Evolutionary conservation across 202 grass and related monocot genomes (phyloP), one percentile per base, ranked within the genome.

Genomic region (Bolboschoenoplectus hybrid): DNA sequence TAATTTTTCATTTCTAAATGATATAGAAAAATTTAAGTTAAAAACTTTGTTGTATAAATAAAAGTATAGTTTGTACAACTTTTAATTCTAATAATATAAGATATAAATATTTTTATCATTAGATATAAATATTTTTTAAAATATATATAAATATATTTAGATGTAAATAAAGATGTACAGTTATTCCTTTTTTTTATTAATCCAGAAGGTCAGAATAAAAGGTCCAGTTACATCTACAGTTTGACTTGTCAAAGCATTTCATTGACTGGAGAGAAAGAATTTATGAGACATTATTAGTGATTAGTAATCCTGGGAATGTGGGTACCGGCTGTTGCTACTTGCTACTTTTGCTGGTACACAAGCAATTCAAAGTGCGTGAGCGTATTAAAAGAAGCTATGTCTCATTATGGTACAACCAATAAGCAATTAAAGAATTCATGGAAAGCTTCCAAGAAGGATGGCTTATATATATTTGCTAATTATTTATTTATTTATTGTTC

Each of bases 311-410:
- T 67, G 20, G 63, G 63, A 67, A 67, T 39, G 32, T 38, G 34
- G 63, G 63, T 7, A 43, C 51, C 71, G 9, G 71, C 45, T 74
- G n/a, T 49, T 73, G 45, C 46, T 66, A 12, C 63, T 66, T 66
- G 26, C 32, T 34, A 74, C 35, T 61, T 61, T 61, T 61, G 67
- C 67, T 50, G 20, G 3, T 35, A 9, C 44, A 10, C 10, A 76
- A 20, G 72, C 72, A 76, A 53, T 76, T 76, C 2, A 56, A 77
- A 39, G 50, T 77, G 50, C 74, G 51, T 77, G 26, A 77, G 5
- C 34, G 12, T 77, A 55, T 77, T 56, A 77, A 77, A 77, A 77
- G 74, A 77, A 77, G 74, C 0, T 57, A 17, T 56, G 50, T 77
- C 34, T 26, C 73, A 8, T 52, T 39, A 35, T 53, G 26, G 34